Evolutionary conservation across 306 rosid genomes (phyloP).

Genomic region (Cicer arietinum): DNA sequence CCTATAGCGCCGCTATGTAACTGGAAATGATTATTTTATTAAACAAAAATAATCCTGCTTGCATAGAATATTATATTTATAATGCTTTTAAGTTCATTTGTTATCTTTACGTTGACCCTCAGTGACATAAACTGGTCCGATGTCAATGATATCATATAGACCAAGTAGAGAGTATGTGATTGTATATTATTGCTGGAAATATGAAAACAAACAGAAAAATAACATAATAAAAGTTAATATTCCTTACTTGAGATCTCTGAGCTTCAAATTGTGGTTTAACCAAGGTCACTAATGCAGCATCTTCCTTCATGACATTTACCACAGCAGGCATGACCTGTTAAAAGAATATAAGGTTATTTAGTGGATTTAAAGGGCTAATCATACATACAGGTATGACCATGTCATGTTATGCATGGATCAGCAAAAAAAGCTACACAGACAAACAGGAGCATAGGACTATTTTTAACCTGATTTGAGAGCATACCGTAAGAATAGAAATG

Average conservation of each 20-base stretch:
- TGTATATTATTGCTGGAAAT: slow-evolving; percentile 4
- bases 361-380: slow-evolving; percentile 19
- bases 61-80: neutral
- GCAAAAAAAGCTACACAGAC: neutral
- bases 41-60: slow-evolving; percentile 1
- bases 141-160: neutral
- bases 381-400: neutral
- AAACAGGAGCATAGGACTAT: neutral
- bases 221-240: neutral
- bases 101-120: neutral
- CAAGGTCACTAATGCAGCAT: slow-evolving; percentile 76
- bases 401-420: slow-evolving; percentile 1
- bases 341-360: slow-evolving; percentile 32
- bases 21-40: slow-evolving; percentile 40
- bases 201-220: slow-evolving; percentile 17
- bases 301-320: slow-evolving; percentile 80
- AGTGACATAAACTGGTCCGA: slow-evolving; percentile 9
- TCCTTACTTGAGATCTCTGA: slow-evolving; percentile 80
- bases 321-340: slow-evolving; percentile 96
- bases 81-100: neutral
- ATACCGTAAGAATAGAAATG: slow-evolving; percentile 92
- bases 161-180: slow-evolving; percentile 1
- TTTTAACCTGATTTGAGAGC: slow-evolving; percentile 42
- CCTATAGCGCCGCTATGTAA: too few species aligned
- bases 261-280: slow-evolving; percentile 98